These are phyloP conservation scores for Uncinocarpus reesii DNA, from an alignment of 2,329 filamentous ascomycete species.

Conservation along the genomic window DNA sequence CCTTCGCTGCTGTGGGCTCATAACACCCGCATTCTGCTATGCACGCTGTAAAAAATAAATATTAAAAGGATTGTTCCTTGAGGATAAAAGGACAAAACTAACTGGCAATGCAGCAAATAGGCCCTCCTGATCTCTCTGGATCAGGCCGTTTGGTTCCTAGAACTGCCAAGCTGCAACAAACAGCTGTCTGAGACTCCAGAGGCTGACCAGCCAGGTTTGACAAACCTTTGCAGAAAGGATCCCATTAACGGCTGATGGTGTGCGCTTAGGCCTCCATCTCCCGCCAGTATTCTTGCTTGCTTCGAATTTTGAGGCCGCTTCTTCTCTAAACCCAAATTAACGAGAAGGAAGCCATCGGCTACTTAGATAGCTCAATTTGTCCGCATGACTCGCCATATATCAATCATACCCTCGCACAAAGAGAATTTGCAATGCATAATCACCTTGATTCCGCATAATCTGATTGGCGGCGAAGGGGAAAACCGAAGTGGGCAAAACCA, in stretches of 20 bases:
- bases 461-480: not conserved
- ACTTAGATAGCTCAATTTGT: not conserved
- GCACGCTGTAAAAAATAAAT: too few relatives aligned
- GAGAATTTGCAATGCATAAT: not conserved
- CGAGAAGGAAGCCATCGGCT: too few relatives aligned
- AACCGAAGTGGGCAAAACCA: not conserved
- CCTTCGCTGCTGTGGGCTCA: not conserved
- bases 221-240: not conserved
- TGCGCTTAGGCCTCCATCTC: not conserved
- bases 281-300: not conserved
- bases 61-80: too few relatives aligned
- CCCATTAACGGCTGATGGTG: not conserved
- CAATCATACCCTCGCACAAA: constrained; percentile 5
- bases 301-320: not conserved
- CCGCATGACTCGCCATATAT: constrained; percentile 4
- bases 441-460: not conserved
- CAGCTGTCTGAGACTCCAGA: too few relatives aligned
- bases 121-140: too few relatives aligned
- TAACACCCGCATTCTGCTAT: not conserved
- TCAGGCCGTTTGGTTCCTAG: too few relatives aligned
- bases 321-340: not conserved
- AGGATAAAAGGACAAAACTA: not conserved
- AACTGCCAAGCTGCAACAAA: constrained; percentile 4
- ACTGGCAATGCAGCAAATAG: too few relatives aligned
- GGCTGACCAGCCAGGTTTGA: too few relatives aligned